Percentiles rank a stretch among this genome's conserved stretches.
Conservation (phyloP, 163 green algal species). For the Volvox carteri region DNA sequence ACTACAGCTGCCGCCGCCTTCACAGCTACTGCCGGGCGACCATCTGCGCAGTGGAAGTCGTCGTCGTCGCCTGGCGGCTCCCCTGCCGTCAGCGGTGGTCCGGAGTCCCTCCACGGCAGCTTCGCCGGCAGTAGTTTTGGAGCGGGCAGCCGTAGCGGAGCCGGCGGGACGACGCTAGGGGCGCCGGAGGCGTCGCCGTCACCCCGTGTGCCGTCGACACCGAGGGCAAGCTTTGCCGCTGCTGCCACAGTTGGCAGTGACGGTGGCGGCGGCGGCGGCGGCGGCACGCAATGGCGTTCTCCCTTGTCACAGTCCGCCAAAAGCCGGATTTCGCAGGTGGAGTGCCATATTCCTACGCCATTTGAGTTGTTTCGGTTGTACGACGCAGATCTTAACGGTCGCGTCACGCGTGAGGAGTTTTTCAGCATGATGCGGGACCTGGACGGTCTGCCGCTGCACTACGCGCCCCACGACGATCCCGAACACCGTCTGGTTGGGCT, state of each 20-base stretch:
- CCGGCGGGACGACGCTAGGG: not conserved
- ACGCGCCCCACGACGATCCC: constrained; percentile 10
- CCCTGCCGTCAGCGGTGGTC: not conserved
- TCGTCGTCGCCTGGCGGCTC: no score
- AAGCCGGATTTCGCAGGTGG: not conserved
- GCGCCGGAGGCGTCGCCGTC: constrained; percentile 7
- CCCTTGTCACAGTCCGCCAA: not conserved
- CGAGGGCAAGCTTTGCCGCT: not conserved
- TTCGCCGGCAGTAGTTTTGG: not conserved
- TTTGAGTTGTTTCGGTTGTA: constrained; percentile 55
- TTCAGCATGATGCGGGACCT: constrained; percentile 22
- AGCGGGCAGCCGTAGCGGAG: not conserved
- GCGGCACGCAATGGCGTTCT: not conserved
- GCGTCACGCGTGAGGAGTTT: constrained; percentile 42
- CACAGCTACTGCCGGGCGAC: not conserved
- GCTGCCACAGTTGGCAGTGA: no score
- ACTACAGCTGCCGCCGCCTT: not conserved
- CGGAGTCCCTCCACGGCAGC: not conserved
- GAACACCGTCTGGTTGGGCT: not conserved
- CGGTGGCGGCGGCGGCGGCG: not conserved
- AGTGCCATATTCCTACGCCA: constrained; percentile 39
- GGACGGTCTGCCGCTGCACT: constrained; percentile 36
- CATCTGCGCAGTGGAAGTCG: not conserved
- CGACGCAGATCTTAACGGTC: constrained; percentile 35
- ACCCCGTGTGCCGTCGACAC: not conserved